phyloP scores from a whole-genome alignment of 331 rosid genomes.

The Spiraea crenata region DNA sequence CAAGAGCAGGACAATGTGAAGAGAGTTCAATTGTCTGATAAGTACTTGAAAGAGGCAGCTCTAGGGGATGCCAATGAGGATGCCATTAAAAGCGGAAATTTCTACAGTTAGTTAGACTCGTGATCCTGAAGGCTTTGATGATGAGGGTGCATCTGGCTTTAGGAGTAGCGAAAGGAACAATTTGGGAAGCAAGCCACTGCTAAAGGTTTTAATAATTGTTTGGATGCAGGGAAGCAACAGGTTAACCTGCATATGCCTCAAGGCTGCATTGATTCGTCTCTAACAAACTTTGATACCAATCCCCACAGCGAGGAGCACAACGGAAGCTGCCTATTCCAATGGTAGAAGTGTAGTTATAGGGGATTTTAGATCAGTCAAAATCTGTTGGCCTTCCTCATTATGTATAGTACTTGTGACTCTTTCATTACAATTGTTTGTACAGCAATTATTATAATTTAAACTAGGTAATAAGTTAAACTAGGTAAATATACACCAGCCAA shows the following conservation, averaged over 20 bases:
- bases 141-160: slow-evolving; percentile 22
- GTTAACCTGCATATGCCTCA: slow-evolving; percentile 54
- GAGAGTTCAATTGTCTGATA: slow-evolving; percentile 54
- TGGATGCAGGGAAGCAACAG: slow-evolving; percentile 47
- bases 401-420: background rate
- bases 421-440: background rate
- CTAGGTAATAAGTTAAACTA: background rate
- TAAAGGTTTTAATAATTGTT: slow-evolving; percentile 26
- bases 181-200: slow-evolving; percentile 7
- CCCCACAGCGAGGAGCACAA: slow-evolving; percentile 49
- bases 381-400: background rate
- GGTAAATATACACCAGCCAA: background rate
- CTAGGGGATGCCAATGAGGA: slow-evolving; percentile 78
- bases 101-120: slow-evolving; percentile 62
- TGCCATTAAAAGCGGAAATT: slow-evolving; percentile 55
- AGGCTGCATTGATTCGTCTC: slow-evolving; percentile 58
- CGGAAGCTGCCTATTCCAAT: slow-evolving; percentile 45
- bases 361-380: background rate
- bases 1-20: slow-evolving; percentile 61
- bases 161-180: slow-evolving; percentile 1
- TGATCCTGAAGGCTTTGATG: slow-evolving; percentile 23
- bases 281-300: slow-evolving; percentile 41
- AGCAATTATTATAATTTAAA: background rate
- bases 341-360: slow-evolving; percentile 16
- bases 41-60: slow-evolving; percentile 61